phyloP scores from a whole-genome alignment of 2,329 filamentous ascomycete genomes.

The Torrubiellomyces zombiae region DNA sequence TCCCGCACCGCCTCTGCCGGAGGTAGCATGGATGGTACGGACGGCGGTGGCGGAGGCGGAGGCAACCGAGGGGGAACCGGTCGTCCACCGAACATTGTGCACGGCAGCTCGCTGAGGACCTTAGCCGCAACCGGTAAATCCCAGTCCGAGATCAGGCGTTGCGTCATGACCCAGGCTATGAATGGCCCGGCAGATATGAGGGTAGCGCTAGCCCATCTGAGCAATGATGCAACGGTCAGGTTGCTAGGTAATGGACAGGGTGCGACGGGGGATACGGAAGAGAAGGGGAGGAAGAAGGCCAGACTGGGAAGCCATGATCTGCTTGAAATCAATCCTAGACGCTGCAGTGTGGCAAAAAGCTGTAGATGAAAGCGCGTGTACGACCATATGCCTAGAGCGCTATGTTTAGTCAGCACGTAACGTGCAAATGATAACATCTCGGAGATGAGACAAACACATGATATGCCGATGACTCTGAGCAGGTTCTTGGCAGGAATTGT shows the following conservation, averaged over 20 bases:
- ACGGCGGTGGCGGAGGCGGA: slow-evolving; percentile 5
- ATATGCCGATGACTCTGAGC: too few species aligned
- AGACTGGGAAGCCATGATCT: slow-evolving; percentile 24
- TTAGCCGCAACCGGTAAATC: slow-evolving; percentile 18
- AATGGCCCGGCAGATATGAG: slow-evolving; percentile 29
- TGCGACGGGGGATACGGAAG: slow-evolving; percentile 30
- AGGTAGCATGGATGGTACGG: slow-evolving; percentile 1
- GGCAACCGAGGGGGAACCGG: slow-evolving; percentile 8
- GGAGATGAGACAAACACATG: too few species aligned
- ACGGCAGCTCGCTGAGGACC: slow-evolving; percentile 24
- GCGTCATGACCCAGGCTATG: slow-evolving; percentile 26
- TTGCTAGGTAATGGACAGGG: slow-evolving; percentile 25
- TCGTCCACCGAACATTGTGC: slow-evolving; percentile 17
- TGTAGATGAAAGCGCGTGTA: slow-evolving; percentile 34
- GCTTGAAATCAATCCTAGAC: slow-evolving; percentile 28
- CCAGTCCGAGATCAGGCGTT: slow-evolving; percentile 19
- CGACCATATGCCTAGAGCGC: slow-evolving; percentile 16
- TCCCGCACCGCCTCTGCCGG: too few species aligned
- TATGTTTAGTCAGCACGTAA: slow-evolving; percentile 7
- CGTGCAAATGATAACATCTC: too few species aligned
- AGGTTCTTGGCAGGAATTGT: too few species aligned
- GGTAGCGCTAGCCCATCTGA: slow-evolving; percentile 25
- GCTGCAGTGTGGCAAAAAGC: slow-evolving; percentile 34
- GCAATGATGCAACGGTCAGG: slow-evolving; percentile 20
- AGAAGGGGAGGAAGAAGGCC: slow-evolving; percentile 38